A percentile compares a stretch with the other conserved stretches of the same genome.
Evolutionary conservation across 495 filamentous ascomycete species (phyloP).

Genomic region (Tetracladium marchalianum): DNA sequence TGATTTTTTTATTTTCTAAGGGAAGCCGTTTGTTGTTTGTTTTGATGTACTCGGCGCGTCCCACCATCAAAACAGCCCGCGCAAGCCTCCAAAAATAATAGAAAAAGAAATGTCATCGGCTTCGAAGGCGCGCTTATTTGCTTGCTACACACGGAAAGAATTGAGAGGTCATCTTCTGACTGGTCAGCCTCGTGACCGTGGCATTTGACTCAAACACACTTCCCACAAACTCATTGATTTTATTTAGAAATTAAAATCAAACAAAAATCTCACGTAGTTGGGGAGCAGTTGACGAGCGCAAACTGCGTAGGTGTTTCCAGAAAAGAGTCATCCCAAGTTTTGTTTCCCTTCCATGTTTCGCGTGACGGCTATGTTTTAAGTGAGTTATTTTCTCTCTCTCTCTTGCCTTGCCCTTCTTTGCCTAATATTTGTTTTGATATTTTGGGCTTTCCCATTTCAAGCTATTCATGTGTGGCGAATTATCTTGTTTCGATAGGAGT

Average conservation of each 20-base stretch:
- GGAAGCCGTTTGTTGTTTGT: background rate
- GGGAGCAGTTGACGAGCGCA: background rate
- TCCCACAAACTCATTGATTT: no score
- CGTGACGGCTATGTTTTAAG: background rate
- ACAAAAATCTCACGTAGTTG: background rate
- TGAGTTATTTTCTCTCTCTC: no score
- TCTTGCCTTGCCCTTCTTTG: no score
- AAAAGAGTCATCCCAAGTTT: background rate
- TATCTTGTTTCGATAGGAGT: background rate
- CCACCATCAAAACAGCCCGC: background rate
- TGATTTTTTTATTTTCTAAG: no score
- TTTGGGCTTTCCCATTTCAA: background rate
- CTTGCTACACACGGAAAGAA: conserved; percentile 1
- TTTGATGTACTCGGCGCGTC: conserved; percentile 4
- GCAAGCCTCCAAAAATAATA: no score
- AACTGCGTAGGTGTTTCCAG: background rate
- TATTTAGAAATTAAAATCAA: no score
- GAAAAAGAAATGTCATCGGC: background rate
- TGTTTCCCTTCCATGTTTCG: background rate
- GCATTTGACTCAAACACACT: no score
- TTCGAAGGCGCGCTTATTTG: conserved; percentile 4
- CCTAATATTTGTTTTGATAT: no score
- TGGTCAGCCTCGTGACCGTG: conserved; percentile 1
- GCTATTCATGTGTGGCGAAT: conserved; percentile 10
- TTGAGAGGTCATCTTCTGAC: background rate